Base-by-base conservation (phyloP, 2,329 filamentous ascomycete genomes). In the Dothidotthia symphoricarpi region DNA sequence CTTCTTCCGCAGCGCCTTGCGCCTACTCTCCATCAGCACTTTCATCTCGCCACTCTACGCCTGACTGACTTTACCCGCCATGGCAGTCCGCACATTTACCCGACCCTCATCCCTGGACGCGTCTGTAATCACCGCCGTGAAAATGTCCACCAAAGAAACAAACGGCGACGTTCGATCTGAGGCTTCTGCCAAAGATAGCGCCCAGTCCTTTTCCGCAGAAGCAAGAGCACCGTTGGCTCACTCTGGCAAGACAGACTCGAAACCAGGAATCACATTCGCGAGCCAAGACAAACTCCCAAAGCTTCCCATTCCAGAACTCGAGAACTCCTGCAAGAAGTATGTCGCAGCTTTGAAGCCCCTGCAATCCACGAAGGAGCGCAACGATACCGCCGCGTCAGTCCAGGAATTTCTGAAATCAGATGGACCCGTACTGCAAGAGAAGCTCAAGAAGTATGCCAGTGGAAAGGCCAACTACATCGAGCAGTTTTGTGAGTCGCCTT, bases 391-490 rank as follows among this genome's bases (percentile, higher is more conserved):
- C 54, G 77, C 83, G 45, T 88, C 91, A 1, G 83, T 95, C 0
- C 75, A 84, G 9, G 88, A 95, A 19, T 97, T 97, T 52, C 69
- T 96, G 27, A 82, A 78, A 53, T 73, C 76, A 1, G 90, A 96
- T 47, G 93, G 93, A 0, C 87, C 86, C 0, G 81, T 85, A 30
- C 70, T 98, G 31, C 90, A 98, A 63, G 88, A 93, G 45, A 90
- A 85, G 66, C 70, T 97, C 39, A 93, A 90, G 72, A 82, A 84
- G 57, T 98, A 97, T 72, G 90, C 93, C 7, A 82, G 81, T 32
- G 88, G 86, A 29, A 91, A 90, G 70, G 88, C 88, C 25, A 97
- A 91, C 68, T 98, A 96, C 63, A 97, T 98, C 56, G 93, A 97
- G 64, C 93, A 98, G 59, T 98, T 98, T 57, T 98, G 91, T 95